Conservation (phyloP, 345 rosid species). For the Brassica rapa region DNA sequence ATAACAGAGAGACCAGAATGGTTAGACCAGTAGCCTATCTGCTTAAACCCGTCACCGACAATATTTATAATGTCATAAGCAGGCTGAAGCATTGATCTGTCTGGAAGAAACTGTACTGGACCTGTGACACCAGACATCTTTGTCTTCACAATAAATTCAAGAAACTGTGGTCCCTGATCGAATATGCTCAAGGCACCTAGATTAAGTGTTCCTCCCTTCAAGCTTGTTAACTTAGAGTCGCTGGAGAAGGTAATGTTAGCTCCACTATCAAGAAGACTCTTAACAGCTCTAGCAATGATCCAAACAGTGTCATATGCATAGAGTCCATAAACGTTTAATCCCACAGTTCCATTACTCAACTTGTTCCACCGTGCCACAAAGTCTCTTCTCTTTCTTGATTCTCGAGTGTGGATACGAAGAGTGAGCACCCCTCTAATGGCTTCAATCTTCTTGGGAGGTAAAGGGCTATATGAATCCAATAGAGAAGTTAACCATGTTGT, state of each 20-base stretch:
- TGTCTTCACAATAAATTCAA: neutral
- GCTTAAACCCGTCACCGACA: neutral
- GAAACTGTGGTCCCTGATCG: neutral
- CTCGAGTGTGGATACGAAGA: constrained; percentile 1
- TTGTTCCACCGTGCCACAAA: neutral
- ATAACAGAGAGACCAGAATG: constrained; percentile 1
- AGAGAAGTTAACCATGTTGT: neutral
- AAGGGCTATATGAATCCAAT: neutral
- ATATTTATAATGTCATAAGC: neutral
- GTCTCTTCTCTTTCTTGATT: neutral
- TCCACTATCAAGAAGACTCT: neutral
- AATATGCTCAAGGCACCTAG: neutral
- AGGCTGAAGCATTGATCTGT: neutral
- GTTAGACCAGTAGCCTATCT: constrained; percentile 3
- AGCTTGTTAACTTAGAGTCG: neutral
- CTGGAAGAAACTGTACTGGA: neutral
- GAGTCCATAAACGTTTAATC: neutral
- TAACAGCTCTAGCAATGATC: constrained; percentile 2
- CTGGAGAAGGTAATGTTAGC: neutral
- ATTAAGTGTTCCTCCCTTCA: neutral
- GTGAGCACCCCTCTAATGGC: neutral
- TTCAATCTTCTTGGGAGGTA: neutral
- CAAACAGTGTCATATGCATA: neutral
- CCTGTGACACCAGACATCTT: neutral
- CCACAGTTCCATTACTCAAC: neutral